Conservation (phyloP, 106 monocot species). For the Ottelia alismoides region DNA sequence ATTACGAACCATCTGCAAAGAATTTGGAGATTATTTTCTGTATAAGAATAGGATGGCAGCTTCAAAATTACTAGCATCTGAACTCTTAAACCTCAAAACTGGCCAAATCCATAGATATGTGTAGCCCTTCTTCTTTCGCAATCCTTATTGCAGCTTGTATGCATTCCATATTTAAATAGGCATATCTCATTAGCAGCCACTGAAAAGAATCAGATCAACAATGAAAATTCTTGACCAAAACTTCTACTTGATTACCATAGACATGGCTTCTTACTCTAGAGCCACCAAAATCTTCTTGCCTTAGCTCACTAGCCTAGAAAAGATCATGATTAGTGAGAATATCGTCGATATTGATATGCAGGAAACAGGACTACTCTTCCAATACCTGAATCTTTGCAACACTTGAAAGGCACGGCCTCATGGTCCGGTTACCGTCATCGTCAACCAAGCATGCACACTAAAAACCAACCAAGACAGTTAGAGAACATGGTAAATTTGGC, state of each 20-base stretch:
- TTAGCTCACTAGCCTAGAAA: slow-evolving; percentile 60
- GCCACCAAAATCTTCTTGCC: slow-evolving; percentile 62
- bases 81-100: slow-evolving; percentile 52
- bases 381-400: slow-evolving; percentile 82
- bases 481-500: not conserved
- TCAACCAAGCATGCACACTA: slow-evolving; percentile 94
- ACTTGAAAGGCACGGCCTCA: slow-evolving; percentile 71
- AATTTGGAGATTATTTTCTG: not conserved
- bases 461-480: slow-evolving; percentile 1
- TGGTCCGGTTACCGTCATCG: slow-evolving; percentile 80
- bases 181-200: slow-evolving; percentile 85
- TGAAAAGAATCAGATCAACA: slow-evolving; percentile 19
- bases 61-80: not conserved
- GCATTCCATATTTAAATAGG: slow-evolving; percentile 47
- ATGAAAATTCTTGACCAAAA: not conserved
- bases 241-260: not conserved
- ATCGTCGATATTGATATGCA: not conserved
- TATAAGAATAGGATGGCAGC: not conserved
- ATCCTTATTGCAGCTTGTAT: slow-evolving; percentile 62
- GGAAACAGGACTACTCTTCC: not conserved
- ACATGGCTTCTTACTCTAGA: slow-evolving; percentile 39
- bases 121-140: slow-evolving; percentile 69
- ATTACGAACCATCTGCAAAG: slow-evolving; percentile 71
- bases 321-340: not conserved
- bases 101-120: slow-evolving; percentile 74